phyloP scores from a whole-genome alignment of 192 early-diverging fungal genomes.

The Thamnidium elegans region DNA sequence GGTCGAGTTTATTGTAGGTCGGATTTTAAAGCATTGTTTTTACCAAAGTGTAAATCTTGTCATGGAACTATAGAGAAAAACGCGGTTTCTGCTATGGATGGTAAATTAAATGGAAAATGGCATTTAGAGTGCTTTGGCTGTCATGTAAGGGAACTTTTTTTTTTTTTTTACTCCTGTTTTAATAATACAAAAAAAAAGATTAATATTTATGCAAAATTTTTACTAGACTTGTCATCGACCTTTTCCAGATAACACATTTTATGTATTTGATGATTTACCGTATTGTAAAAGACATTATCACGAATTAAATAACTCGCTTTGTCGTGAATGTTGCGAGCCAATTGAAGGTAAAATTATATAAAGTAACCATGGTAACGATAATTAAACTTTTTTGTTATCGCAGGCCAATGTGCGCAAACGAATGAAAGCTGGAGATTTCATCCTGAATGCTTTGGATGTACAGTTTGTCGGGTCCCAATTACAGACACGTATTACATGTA shows the following conservation, averaged over 20 bases:
- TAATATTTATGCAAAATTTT: background rate
- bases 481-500: slow-evolving; percentile 71
- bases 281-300: slow-evolving; percentile 88
- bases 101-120: slow-evolving; percentile 66
- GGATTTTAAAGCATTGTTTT: slow-evolving; percentile 64
- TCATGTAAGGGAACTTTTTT: slow-evolving; percentile 28
- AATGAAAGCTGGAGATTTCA: slow-evolving; percentile 83
- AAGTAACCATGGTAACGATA: too few relatives aligned
- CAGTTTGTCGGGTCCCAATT: slow-evolving; percentile 53
- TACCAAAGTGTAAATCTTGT: slow-evolving; percentile 69
- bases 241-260: slow-evolving; percentile 83
- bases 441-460: slow-evolving; percentile 81
- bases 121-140: slow-evolving; percentile 75
- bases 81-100: slow-evolving; percentile 68
- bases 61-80: slow-evolving; percentile 62
- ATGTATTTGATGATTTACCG: slow-evolving; percentile 82
- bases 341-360: slow-evolving; percentile 58
- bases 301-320: slow-evolving; percentile 80
- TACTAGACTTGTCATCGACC: slow-evolving; percentile 56
- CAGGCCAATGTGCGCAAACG: slow-evolving; percentile 20
- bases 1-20: slow-evolving; percentile 63
- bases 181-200: too few relatives aligned
- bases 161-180: background rate
- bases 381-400: too few relatives aligned
- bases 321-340: slow-evolving; percentile 70